Conservation (phyloP, 306 rosid species). For the Phaseolus lunatus region DNA sequence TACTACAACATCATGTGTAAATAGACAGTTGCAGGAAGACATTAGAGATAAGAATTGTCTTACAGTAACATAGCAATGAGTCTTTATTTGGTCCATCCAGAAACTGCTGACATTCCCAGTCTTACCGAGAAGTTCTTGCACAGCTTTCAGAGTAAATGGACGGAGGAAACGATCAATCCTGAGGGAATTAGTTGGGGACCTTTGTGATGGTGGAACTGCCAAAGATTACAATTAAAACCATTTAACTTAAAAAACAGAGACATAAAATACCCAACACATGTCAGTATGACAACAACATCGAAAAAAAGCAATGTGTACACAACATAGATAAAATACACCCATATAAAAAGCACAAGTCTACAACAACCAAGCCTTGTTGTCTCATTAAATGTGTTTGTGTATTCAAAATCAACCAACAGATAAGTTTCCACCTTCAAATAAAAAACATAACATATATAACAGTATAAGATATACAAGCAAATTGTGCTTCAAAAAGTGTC, state of each 20-base stretch:
- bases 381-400: not conserved
- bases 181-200: conserved; percentile 82
- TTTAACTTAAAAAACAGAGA: conserved; percentile 31
- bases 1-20: not conserved
- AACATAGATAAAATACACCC: conserved; percentile 11
- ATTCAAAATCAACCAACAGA: conserved; percentile 6
- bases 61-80: conserved; percentile 98
- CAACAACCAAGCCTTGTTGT: conserved; percentile 1
- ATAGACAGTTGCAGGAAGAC: conserved; percentile 8
- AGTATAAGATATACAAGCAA: conserved; percentile 8
- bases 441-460: not conserved
- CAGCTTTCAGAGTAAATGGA: conserved; percentile 95
- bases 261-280: not conserved
- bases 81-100: conserved; percentile 99
- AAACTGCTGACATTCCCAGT: conserved; percentile 77
- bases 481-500: not conserved
- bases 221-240: conserved; percentile 26
- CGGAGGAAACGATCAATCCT: conserved; percentile 89
- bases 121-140: conserved; percentile 93
- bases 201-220: conserved; percentile 87
- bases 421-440: not conserved
- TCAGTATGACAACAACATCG: conserved; percentile 5
- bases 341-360: conserved; percentile 12
- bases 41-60: conserved; percentile 44
- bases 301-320: not conserved